Conservation (phyloP, 2,329 filamentous ascomycete species). For the Xylogone sp. region DNA sequence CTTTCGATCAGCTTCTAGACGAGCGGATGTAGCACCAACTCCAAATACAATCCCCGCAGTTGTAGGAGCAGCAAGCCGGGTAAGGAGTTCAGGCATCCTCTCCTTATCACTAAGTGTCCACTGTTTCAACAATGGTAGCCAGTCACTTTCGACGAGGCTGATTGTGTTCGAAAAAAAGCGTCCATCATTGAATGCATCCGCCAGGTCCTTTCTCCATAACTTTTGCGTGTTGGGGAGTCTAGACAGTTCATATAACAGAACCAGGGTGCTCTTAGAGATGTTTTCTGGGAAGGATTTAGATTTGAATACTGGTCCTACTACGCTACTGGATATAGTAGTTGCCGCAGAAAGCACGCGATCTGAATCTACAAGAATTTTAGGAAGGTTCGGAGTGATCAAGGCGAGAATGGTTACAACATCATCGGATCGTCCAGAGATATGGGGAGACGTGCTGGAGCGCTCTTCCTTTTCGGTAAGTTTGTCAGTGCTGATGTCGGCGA, state of each 20-base stretch:
- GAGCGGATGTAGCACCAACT: slow-evolving; percentile 90
- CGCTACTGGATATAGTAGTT: slow-evolving; percentile 74
- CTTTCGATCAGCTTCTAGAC: slow-evolving; percentile 91
- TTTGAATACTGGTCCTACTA: slow-evolving; percentile 77
- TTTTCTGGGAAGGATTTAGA: slow-evolving; percentile 86
- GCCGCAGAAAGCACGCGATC: slow-evolving; percentile 80
- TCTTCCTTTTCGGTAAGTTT: slow-evolving; percentile 38
- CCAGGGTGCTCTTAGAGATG: slow-evolving; percentile 66
- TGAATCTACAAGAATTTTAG: slow-evolving; percentile 77
- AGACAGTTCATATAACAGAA: slow-evolving; percentile 72
- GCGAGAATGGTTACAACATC: slow-evolving; percentile 79
- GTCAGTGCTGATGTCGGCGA: slow-evolving; percentile 53
- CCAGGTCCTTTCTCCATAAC: slow-evolving; percentile 87
- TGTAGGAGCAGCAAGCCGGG: slow-evolving; percentile 76
- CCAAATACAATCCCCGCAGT: slow-evolving; percentile 97
- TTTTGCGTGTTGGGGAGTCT: slow-evolving; percentile 79
- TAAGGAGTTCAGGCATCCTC: slow-evolving; percentile 74
- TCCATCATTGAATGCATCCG: slow-evolving; percentile 86
- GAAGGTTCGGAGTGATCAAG: slow-evolving; percentile 73
- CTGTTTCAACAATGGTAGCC: slow-evolving; percentile 80
- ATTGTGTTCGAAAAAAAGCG: slow-evolving; percentile 76
- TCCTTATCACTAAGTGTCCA: slow-evolving; percentile 88
- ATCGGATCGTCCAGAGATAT: slow-evolving; percentile 46
- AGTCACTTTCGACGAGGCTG: slow-evolving; percentile 64
- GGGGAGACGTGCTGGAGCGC: slow-evolving; percentile 21